Conservation (phyloP, 2,329 filamentous ascomycete genomes). For the Fusarium virguliforme region DNA sequence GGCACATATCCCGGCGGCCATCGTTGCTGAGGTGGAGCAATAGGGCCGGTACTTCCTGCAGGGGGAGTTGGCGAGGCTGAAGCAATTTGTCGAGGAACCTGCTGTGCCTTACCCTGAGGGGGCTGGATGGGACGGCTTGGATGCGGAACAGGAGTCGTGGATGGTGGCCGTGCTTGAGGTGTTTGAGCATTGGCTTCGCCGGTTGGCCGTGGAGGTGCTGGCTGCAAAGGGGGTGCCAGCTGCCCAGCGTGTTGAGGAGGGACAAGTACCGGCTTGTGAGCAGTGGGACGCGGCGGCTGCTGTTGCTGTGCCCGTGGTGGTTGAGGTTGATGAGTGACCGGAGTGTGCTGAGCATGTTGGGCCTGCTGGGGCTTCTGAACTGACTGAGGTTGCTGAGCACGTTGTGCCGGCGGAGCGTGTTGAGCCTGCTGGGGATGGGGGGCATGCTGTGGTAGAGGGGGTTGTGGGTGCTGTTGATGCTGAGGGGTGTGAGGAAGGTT, state of each 20-base stretch:
- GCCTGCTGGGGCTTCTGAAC: constrained; percentile 37
- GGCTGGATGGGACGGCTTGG: constrained; percentile 55
- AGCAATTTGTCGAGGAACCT: constrained; percentile 53
- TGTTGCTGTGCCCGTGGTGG: constrained; percentile 39
- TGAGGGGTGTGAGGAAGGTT: constrained; percentile 39
- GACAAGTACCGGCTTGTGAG: constrained; percentile 54
- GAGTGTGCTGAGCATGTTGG: constrained; percentile 33
- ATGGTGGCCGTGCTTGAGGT: constrained; percentile 52
- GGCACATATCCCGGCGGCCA: constrained; percentile 53
- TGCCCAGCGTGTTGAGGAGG: constrained; percentile 58
- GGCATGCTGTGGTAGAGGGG: constrained; percentile 26
- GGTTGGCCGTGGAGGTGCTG: constrained; percentile 52
- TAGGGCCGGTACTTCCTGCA: constrained; percentile 41
- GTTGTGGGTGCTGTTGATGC: constrained; percentile 36
- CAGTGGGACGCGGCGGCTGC: constrained; percentile 45
- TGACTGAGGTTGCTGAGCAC: constrained; percentile 32
- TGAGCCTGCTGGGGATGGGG: constrained; percentile 36
- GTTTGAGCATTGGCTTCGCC: constrained; percentile 43
- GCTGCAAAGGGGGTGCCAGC: constrained; percentile 56
- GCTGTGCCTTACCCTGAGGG: constrained; percentile 50
- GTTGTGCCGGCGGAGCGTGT: constrained; percentile 43
- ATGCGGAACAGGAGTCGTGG: constrained; percentile 56
- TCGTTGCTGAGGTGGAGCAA: constrained; percentile 55
- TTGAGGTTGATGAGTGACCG: constrained; percentile 41
- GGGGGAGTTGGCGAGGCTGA: constrained; percentile 54